Evolutionary conservation across 495 filamentous ascomycete genomes (phyloP), one percentile per base, ranked within the genome.

Genomic region (Podospora pseudocomata): DNA sequence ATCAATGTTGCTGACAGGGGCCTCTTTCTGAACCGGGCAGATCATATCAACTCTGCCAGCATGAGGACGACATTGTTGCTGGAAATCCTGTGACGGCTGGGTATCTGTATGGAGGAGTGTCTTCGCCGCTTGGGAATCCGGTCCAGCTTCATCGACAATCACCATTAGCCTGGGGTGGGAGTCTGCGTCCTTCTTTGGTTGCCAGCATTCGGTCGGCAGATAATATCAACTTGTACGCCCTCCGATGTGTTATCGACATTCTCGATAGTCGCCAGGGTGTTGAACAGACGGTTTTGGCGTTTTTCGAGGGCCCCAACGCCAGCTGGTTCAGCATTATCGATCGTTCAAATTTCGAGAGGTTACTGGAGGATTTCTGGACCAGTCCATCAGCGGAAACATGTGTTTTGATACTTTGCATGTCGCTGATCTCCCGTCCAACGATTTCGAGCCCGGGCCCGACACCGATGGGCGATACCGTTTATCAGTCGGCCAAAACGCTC

Each of bases 221-320:
- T 61, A 70, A 71, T 58, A 67, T 78, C 26, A 60, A 75, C 56
- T 65, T 64, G 0, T 69, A 73, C 53, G 67, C 68, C 76, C 85
- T 91, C 34, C 86, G 89, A 27, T 90, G 89, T 75, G 81, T 97
- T 5, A 85, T 89, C 65, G 86, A 85, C 54, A 70, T 89, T 19
- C 88, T 93, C 65, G 88, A 89, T 16, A 83, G 91, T 23, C 82
- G 83, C 18, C 75, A 79, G 9, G 83, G 90, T 59, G 86, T 95
- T 60, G 82, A 85, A 63, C 81, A 85, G 55, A 78, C 96, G 63
- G 66, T 72, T 27, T 49, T 63, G 2, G 57, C 60, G 23, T 78
- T 75, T 59, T 78, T 78, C 49, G 11, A n/a, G 19, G 67, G 67
- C 60, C 68, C 68, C 73, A 71, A 74, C 63, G 39, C 39, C 39